Conservation (phyloP, 2,329 filamentous ascomycete species). For the Scorias spongiosa region DNA sequence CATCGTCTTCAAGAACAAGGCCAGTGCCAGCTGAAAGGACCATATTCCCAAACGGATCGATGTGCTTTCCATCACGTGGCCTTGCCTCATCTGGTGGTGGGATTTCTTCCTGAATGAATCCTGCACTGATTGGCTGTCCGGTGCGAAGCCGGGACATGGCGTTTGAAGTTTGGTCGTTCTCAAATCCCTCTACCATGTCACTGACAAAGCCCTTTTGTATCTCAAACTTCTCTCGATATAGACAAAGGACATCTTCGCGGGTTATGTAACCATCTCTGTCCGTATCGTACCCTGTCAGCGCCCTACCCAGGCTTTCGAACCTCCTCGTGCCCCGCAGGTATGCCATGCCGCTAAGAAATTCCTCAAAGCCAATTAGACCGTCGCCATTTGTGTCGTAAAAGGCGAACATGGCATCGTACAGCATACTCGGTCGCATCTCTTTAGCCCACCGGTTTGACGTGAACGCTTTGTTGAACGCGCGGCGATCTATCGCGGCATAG, state of each 20-base stretch:
- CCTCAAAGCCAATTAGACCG: slow-evolving; percentile 77
- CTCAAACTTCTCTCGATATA: slow-evolving; percentile 86
- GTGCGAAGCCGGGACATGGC: slow-evolving; percentile 25
- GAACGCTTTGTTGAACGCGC: slow-evolving; percentile 83
- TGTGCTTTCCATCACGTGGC: slow-evolving; percentile 17
- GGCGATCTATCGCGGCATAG: slow-evolving; percentile 72
- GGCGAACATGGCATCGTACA: slow-evolving; percentile 91
- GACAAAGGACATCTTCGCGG: slow-evolving; percentile 72
- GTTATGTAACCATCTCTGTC: slow-evolving; percentile 76
- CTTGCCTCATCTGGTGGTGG: slow-evolving; percentile 13
- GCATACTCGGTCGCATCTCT: slow-evolving; percentile 70
- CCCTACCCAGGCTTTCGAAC: slow-evolving; percentile 52
- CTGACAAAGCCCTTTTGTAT: slow-evolving; percentile 79
- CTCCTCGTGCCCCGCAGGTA: slow-evolving; percentile 42
- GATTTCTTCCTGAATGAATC: slow-evolving; percentile 26
- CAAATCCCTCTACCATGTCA: slow-evolving; percentile 62
- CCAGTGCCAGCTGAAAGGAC: slow-evolving; percentile 28
- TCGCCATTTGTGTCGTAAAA: slow-evolving; percentile 91
- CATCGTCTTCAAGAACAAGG: slow-evolving; percentile 41
- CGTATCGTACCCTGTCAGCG: slow-evolving; percentile 83
- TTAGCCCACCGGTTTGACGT: slow-evolving; percentile 45
- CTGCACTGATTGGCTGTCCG: slow-evolving; percentile 31
- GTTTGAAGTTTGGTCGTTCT: slow-evolving; percentile 51
- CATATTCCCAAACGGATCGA: slow-evolving; percentile 18
- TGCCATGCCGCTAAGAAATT: slow-evolving; percentile 74